A percentile compares a stretch with the other conserved stretches of the same genome.
These are phyloP conservation scores for Corchorus capsularis DNA, from an alignment of 345 rosid species.

Conservation along the genomic window DNA sequence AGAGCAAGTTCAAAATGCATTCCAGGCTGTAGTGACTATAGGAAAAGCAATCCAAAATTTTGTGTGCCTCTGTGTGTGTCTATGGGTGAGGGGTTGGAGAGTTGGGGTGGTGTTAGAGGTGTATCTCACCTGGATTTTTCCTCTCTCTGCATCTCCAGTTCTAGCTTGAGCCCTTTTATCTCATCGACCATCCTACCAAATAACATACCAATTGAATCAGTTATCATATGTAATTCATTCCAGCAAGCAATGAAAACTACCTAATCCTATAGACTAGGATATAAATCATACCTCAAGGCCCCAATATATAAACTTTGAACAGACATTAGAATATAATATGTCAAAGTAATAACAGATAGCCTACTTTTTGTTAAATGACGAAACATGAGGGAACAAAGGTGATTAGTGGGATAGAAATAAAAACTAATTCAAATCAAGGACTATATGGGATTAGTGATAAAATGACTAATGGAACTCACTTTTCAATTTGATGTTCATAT, in stretches of 20 bases:
- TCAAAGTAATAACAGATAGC: background rate
- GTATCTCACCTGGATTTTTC: constrained; percentile 52
- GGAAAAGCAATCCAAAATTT: background rate
- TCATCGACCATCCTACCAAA: constrained; percentile 67
- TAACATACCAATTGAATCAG: background rate
- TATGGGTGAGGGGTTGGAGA: background rate
- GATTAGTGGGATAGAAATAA: background rate
- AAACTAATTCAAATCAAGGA: constrained; percentile 7
- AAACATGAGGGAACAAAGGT: background rate
- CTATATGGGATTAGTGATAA: background rate
- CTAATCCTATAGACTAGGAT: background rate
- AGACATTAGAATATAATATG: background rate
- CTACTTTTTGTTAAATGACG: background rate
- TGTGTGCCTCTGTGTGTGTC: too few species aligned
- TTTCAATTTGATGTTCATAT: constrained; percentile 78
- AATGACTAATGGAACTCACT: constrained; percentile 48
- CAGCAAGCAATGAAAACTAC: background rate
- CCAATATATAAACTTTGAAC: too few species aligned
- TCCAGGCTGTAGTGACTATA: constrained; percentile 5
- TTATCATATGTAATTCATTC: background rate
- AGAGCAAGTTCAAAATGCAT: constrained; percentile 15
- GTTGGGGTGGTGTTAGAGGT: background rate
- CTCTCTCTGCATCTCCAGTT: constrained; percentile 55
- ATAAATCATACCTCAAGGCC: background rate
- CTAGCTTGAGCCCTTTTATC: constrained; percentile 57